Evolutionary conservation across 441 rosid genomes (phyloP).

Genomic region (Kokia cookei): DNA sequence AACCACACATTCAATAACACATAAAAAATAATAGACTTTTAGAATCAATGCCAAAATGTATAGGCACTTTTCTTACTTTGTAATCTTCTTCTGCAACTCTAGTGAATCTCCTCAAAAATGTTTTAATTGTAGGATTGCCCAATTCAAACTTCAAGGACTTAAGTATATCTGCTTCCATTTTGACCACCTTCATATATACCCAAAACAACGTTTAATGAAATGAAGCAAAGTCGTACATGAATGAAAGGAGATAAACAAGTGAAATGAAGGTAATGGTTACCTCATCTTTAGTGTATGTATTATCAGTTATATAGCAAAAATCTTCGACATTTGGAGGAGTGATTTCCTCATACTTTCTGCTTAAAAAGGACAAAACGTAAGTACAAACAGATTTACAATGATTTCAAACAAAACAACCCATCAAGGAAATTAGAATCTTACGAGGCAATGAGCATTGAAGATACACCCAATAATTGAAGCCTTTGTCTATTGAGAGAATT

Average conservation of each 20-base stretch:
- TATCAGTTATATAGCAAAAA: constrained; percentile 72
- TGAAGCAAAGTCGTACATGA: background rate
- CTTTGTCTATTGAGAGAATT: constrained; percentile 37
- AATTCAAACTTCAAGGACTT: constrained; percentile 52
- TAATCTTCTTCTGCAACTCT: constrained; percentile 54
- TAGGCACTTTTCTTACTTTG: constrained; percentile 28
- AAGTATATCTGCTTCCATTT: constrained; percentile 78
- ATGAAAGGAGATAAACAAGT: background rate
- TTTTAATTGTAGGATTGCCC: constrained; percentile 59
- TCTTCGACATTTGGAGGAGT: constrained; percentile 69
- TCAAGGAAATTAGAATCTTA: constrained; percentile 22
- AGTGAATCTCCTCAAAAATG: constrained; percentile 56
- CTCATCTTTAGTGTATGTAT: constrained; percentile 60
- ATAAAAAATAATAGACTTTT: background rate
- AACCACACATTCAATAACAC: background rate
- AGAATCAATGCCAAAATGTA: background rate
- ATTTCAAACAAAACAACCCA: too few relatives aligned
- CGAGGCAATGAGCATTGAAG: constrained; percentile 87
- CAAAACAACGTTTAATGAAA: background rate
- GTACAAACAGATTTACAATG: too few relatives aligned
- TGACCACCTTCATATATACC: constrained; percentile 31
- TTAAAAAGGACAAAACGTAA: too few relatives aligned
- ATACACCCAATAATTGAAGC: constrained; percentile 73
- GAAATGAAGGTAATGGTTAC: background rate
- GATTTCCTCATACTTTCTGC: constrained; percentile 77